A percentile compares a stretch with the other conserved stretches of the same genome.
Evolutionary conservation across 2,329 filamentous ascomycete species (phyloP).

Genomic region (Knoxdaviesia proteae): DNA sequence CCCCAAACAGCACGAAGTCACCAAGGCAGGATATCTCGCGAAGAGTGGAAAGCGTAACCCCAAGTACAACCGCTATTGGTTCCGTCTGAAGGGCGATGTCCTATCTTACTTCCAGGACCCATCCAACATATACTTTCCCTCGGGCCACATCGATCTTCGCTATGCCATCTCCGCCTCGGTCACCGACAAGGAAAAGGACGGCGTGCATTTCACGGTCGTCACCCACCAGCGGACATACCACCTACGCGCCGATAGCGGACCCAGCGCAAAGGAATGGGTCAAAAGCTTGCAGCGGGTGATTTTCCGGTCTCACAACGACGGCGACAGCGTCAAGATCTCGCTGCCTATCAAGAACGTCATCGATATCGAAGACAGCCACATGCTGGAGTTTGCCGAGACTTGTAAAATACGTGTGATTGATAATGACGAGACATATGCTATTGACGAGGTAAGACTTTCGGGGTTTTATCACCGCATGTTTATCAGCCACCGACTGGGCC

Average conservation of each 20-base stretch:
- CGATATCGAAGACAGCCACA: slow-evolving; percentile 78
- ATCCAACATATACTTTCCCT: slow-evolving; percentile 74
- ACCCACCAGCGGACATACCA: slow-evolving; percentile 70
- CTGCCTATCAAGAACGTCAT: slow-evolving; percentile 75
- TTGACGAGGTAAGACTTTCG: slow-evolving; percentile 53
- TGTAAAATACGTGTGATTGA: slow-evolving; percentile 86
- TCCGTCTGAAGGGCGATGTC: slow-evolving; percentile 76
- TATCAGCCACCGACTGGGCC: too few species aligned
- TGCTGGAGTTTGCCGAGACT: slow-evolving; percentile 81
- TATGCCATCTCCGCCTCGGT: slow-evolving; percentile 78
- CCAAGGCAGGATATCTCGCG: slow-evolving; percentile 72
- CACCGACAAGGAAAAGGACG: slow-evolving; percentile 57
- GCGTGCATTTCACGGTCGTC: slow-evolving; percentile 55
- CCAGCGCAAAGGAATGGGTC: slow-evolving; percentile 91
- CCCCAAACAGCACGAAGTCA: slow-evolving; percentile 37
- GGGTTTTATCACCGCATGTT: too few species aligned
- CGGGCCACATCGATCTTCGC: slow-evolving; percentile 76
- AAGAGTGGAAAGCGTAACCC: slow-evolving; percentile 81
- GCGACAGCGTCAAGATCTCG: slow-evolving; percentile 91
- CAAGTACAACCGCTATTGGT: slow-evolving; percentile 82
- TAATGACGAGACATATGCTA: slow-evolving; percentile 81
- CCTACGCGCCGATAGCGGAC: slow-evolving; percentile 71
- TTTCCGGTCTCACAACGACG: slow-evolving; percentile 86
- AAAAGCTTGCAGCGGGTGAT: slow-evolving; percentile 86
- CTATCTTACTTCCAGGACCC: slow-evolving; percentile 74